Conservation (phyloP, 225 moss, liverwort and hornwort genomes). For the Marchantia polymorpha region DNA sequence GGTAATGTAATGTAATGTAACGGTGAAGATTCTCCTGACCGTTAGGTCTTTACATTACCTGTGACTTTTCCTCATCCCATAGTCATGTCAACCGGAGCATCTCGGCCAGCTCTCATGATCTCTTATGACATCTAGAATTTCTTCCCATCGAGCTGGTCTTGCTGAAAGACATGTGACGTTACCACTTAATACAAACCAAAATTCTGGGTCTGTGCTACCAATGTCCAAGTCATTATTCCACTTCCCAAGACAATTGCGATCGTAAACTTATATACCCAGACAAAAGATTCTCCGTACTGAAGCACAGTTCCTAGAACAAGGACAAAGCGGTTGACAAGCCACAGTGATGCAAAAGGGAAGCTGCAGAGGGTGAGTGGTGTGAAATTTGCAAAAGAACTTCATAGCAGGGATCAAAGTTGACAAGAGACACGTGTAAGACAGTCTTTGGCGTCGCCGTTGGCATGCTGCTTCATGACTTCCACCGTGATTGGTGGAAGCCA, state of each 20-base stretch:
- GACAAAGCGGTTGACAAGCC: not conserved
- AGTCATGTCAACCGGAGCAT: conserved; percentile 51
- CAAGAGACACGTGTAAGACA: not conserved
- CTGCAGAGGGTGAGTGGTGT: too few relatives aligned
- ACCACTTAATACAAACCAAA: not conserved
- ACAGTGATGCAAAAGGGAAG: too few relatives aligned
- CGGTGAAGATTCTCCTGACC: too few relatives aligned
- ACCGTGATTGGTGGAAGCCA: too few relatives aligned
- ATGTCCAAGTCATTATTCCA: too few relatives aligned
- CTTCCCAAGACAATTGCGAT: not conserved
- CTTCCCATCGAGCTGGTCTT: conserved; percentile 39
- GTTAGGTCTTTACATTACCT: conserved; percentile 32
- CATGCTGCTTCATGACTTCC: too few relatives aligned
- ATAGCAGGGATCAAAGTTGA: not conserved
- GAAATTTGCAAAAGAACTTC: too few relatives aligned
- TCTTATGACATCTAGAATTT: conserved; percentile 41
- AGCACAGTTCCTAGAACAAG: conserved; percentile 12
- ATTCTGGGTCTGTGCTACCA: not conserved
- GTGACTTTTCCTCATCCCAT: conserved; percentile 51
- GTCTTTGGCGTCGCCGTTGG: too few relatives aligned
- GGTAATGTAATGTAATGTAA: too few relatives aligned
- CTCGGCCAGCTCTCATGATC: conserved; percentile 37
- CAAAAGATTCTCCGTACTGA: not conserved
- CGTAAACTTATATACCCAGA: not conserved
- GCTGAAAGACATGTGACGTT: conserved; percentile 9